phyloP scores from a whole-genome alignment of 169 alveolate species.

The Plasmodium falciparum region DNA sequence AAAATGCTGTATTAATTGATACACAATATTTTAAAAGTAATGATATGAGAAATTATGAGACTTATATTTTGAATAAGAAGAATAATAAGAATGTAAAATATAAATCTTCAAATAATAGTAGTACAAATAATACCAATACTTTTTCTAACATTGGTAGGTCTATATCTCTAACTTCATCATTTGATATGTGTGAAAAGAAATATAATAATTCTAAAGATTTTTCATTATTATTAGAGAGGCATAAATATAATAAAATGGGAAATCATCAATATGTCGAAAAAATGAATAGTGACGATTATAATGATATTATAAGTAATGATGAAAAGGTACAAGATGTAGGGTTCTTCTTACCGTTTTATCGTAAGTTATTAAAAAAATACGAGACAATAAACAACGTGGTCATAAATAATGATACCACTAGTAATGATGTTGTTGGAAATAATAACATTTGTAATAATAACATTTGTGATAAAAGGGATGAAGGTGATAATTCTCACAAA shows the following conservation, averaged over 20 bases:
- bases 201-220: background rate
- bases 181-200: background rate
- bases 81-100: background rate
- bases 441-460: background rate
- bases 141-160: background rate
- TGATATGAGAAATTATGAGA: no score
- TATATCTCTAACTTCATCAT: background rate
- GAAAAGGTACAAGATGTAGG: background rate
- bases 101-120: background rate
- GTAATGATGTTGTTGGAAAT: background rate
- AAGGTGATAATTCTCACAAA: background rate
- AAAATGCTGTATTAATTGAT: background rate
- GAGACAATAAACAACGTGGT: background rate
- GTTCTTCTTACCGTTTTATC: background rate
- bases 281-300: background rate
- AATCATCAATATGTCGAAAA: background rate
- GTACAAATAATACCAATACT: background rate
- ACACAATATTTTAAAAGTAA: no score
- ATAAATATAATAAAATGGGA: background rate
- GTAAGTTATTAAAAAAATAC: background rate
- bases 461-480: background rate
- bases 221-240: background rate
- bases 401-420: background rate
- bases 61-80: background rate
- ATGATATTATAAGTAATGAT: background rate